These are phyloP conservation scores for Tricholoma furcatifolium DNA, from an alignment of 768 basidiomycete species.

Conservation along the genomic window DNA sequence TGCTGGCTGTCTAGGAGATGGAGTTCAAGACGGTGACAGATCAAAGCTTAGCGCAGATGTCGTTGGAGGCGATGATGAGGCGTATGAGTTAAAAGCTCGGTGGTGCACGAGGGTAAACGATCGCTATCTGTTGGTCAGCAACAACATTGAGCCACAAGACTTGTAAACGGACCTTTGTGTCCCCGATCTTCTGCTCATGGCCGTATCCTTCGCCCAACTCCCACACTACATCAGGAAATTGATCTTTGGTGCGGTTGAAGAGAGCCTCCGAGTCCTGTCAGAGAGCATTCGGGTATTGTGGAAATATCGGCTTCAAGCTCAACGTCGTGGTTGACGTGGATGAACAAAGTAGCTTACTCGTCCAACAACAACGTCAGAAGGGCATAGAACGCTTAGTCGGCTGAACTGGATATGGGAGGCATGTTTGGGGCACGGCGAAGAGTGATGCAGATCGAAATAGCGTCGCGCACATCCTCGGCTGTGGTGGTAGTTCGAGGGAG, in stretches of 20 bases:
- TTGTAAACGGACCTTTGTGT: constrained; percentile 72
- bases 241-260: constrained; percentile 81
- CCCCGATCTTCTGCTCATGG: constrained; percentile 70
- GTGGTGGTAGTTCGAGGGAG: too few species aligned
- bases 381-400: too few species aligned
- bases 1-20: constrained; percentile 36
- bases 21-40: constrained; percentile 36
- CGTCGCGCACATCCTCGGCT: too few species aligned
- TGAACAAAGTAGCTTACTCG: too few species aligned
- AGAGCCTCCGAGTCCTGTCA: constrained; percentile 73
- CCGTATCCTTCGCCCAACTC: constrained; percentile 55
- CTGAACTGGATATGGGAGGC: too few species aligned
- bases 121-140: constrained; percentile 40
- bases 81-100: constrained; percentile 76
- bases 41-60: constrained; percentile 63
- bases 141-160: not conserved
- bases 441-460: too few species aligned
- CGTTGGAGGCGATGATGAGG: constrained; percentile 49
- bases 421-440: too few species aligned
- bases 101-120: constrained; percentile 93
- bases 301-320: too few species aligned
- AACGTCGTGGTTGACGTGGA: too few species aligned
- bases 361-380: too few species aligned
- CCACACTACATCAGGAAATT: constrained; percentile 99
- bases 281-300: too few species aligned